Percentiles rank a stretch among this genome's conserved stretches.
Evolutionary conservation across 768 basidiomycete genomes (phyloP).

Genomic region (Lentinula aciculospora): DNA sequence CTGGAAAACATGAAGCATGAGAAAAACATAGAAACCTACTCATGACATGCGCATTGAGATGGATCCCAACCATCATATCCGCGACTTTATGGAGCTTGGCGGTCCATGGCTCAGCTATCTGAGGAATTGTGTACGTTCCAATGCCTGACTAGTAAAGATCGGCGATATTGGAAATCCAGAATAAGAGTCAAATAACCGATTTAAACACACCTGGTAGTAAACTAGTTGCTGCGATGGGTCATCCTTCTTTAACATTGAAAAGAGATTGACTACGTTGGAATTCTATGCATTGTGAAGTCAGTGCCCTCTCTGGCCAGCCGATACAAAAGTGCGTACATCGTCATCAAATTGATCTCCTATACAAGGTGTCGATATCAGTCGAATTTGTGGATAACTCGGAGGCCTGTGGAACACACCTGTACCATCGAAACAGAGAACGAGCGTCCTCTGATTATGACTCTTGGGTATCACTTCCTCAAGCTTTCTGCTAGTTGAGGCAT

Average conservation of each 20-base stretch:
- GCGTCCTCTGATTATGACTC: slow-evolving; percentile 12
- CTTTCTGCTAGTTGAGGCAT: background rate
- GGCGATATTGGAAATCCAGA: slow-evolving; percentile 1
- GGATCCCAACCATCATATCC: slow-evolving; percentile 36
- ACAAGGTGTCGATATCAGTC: too few species aligned
- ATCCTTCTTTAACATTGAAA: slow-evolving; percentile 31
- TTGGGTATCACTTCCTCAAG: slow-evolving; percentile 4
- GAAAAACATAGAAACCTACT: slow-evolving; percentile 23
- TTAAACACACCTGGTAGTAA: background rate
- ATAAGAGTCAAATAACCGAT: background rate
- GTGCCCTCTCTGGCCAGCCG: too few species aligned
- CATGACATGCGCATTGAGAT: slow-evolving; percentile 52
- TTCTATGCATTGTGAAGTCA: slow-evolving; percentile 16
- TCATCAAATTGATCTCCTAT: slow-evolving; percentile 5
- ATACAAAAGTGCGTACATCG: background rate
- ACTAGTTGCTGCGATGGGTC: slow-evolving; percentile 14
- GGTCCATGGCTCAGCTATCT: slow-evolving; percentile 41
- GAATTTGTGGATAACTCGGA: too few species aligned
- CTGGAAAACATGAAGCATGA: background rate
- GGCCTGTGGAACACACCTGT: background rate
- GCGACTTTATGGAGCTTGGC: slow-evolving; percentile 26
- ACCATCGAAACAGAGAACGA: slow-evolving; percentile 3
- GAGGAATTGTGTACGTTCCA: slow-evolving; percentile 51
- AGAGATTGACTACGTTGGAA: slow-evolving; percentile 33
- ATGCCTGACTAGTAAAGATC: slow-evolving; percentile 38